Percentiles rank a stretch among this genome's conserved stretches.
Evolutionary conservation across 768 basidiomycete genomes (phyloP).

Genomic region (Exidia glandulosa): DNA sequence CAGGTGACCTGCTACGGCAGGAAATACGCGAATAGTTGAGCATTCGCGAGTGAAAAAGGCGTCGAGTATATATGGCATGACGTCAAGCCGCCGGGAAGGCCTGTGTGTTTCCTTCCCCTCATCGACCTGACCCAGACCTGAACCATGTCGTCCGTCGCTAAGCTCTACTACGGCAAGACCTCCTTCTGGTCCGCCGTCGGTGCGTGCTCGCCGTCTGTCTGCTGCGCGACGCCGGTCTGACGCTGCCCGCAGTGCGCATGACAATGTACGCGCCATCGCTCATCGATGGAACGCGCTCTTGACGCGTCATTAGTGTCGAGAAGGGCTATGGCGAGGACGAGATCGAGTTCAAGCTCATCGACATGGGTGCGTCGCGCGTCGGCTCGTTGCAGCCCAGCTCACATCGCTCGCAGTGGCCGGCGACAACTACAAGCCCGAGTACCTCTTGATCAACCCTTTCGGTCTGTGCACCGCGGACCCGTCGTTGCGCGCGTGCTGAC

Average conservation of each 20-base stretch:
- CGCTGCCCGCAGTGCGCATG: neutral
- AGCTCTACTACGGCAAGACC: conserved; percentile 50
- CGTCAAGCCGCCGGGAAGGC: too few relatives aligned
- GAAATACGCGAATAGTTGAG: too few relatives aligned
- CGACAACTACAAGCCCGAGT: conserved; percentile 67
- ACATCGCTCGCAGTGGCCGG: conserved; percentile 45
- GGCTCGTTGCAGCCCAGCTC: neutral
- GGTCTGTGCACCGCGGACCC: conserved; percentile 32
- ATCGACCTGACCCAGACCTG: neutral
- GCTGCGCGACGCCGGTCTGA: neutral
- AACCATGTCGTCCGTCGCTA: neutral
- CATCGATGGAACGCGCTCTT: neutral
- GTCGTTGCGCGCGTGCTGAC: neutral
- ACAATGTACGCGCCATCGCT: neutral
- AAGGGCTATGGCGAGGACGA: conserved; percentile 81
- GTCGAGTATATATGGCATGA: too few relatives aligned
- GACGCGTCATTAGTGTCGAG: conserved; percentile 36
- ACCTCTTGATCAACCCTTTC: conserved; percentile 66
- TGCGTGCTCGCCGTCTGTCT: conserved; percentile 21
- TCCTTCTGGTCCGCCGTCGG: conserved; percentile 60
- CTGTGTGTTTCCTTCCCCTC: too few relatives aligned
- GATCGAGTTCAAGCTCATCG: conserved; percentile 55
- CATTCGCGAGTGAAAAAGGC: too few relatives aligned
- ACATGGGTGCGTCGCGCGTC: conserved; percentile 35
- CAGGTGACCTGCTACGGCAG: too few relatives aligned